A percentile compares a stretch with the other conserved stretches of the same genome.
These are phyloP conservation scores for Wallacemonas rigidus DNA, from an alignment of 208 protist species.

Conservation along the genomic window DNA sequence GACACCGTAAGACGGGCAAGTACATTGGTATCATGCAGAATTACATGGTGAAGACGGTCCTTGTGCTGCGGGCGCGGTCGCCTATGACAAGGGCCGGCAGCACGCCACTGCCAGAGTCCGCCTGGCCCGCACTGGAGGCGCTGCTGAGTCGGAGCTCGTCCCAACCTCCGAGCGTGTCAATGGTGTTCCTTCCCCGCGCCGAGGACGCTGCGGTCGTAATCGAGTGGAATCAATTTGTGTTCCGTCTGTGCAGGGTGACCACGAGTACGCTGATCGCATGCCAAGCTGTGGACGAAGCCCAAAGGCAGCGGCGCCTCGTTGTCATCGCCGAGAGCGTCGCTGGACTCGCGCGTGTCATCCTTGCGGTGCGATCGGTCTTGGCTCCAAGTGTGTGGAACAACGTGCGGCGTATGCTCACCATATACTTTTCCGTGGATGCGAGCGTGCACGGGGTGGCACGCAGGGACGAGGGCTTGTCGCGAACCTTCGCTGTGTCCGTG, in stretches of 20 bases:
- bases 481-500: not conserved
- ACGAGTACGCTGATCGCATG: not conserved
- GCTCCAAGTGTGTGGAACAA: slow-evolving; percentile 1
- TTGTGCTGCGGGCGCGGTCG: not conserved
- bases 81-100: not conserved
- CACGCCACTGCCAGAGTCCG: not conserved
- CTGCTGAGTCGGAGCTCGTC: not conserved
- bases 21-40: slow-evolving; percentile 36
- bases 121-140: not conserved
- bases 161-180: not conserved
- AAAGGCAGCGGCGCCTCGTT: slow-evolving; percentile 15
- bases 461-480: not conserved
- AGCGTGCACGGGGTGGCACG: not conserved
- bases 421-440: slow-evolving; percentile 5
- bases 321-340: not conserved
- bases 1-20: slow-evolving; percentile 31
- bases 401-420: not conserved
- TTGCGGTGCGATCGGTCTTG: not conserved
- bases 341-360: not conserved
- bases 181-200: not conserved
- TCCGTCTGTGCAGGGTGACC: not conserved
- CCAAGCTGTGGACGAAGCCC: not conserved
- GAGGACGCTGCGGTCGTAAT: not conserved
- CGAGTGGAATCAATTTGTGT: not conserved
- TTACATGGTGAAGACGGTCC: slow-evolving; percentile 20